phyloP scores from a whole-genome alignment of 2,329 filamentous ascomycete species.

The Dryadomyces quercivorus region DNA sequence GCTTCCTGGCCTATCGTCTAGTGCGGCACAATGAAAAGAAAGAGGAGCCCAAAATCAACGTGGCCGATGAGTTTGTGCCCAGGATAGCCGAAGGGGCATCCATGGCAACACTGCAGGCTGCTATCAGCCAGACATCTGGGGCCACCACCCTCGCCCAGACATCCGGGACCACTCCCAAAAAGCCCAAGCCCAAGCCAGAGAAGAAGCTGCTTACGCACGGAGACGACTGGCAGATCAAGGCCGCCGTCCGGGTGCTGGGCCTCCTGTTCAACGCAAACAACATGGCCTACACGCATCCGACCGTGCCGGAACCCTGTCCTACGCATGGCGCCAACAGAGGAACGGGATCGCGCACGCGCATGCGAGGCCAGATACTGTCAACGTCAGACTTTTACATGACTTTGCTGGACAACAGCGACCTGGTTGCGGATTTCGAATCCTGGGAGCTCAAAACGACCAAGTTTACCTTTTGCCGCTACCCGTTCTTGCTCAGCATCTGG shows the following conservation, averaged over 20 bases:
- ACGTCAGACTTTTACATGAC: constrained; percentile 83
- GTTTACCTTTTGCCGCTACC: constrained; percentile 86
- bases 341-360: constrained; percentile 28
- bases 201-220: constrained; percentile 49
- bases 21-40: constrained; percentile 58
- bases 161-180: constrained; percentile 27
- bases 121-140: constrained; percentile 40
- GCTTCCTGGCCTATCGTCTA: constrained; percentile 73
- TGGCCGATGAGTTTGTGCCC: constrained; percentile 58
- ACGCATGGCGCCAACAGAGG: constrained; percentile 9
- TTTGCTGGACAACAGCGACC: constrained; percentile 72
- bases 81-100: constrained; percentile 55
- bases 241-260: constrained; percentile 67
- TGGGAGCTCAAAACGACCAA: constrained; percentile 68
- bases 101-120: constrained; percentile 63
- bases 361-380: constrained; percentile 55
- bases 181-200: constrained; percentile 35
- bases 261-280: constrained; percentile 76
- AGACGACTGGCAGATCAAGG: constrained; percentile 84
- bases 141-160: constrained; percentile 36
- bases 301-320: background rate
- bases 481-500: constrained; percentile 83
- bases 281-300: constrained; percentile 22
- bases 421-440: constrained; percentile 73
- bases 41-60: constrained; percentile 44